phyloP scores from a whole-genome alignment of 768 basidiomycete species.

The Lactarius tabidus region DNA sequence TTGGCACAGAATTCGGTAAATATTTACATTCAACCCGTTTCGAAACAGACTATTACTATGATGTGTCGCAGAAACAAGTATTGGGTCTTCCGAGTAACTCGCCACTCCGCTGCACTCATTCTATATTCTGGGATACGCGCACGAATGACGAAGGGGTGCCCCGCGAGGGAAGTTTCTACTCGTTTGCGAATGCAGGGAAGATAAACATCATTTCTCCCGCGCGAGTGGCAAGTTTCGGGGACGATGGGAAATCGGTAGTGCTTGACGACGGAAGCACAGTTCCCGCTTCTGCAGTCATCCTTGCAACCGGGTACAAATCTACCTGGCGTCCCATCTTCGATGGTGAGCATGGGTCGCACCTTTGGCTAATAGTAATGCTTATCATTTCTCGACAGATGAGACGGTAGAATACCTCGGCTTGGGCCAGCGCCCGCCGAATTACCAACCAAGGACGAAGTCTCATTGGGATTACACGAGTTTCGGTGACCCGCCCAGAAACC shows the following conservation, averaged over 20 bases:
- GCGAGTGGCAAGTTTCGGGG: conserved; percentile 36
- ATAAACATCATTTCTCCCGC: conserved; percentile 48
- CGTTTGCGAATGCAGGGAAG: conserved; percentile 44
- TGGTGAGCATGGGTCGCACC: conserved; percentile 28
- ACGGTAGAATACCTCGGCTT: conserved; percentile 50
- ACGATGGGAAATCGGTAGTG: conserved; percentile 37
- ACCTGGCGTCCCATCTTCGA: conserved; percentile 49
- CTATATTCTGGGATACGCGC: conserved; percentile 43
- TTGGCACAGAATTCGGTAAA: conserved; percentile 42
- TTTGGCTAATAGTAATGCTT: neutral
- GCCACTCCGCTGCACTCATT: conserved; percentile 43
- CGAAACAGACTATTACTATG: neutral
- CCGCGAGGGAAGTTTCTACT: conserved; percentile 45
- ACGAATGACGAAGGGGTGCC: conserved; percentile 51
- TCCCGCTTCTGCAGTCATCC: conserved; percentile 45
- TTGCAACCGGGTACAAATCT: conserved; percentile 56
- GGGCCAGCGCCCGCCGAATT: conserved; percentile 35
- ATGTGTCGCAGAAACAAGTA: conserved; percentile 30
- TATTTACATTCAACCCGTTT: neutral
- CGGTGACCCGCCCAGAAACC: conserved; percentile 35
- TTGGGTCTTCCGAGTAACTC: conserved; percentile 43
- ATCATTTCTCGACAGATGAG: conserved; percentile 35
- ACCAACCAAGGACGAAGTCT: conserved; percentile 19
- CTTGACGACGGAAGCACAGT: conserved; percentile 42
- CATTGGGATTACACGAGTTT: conserved; percentile 34